Evolutionary conservation across 352 stramenopile genomes (phyloP).

Genomic region (Globisporangium paddicum): DNA sequence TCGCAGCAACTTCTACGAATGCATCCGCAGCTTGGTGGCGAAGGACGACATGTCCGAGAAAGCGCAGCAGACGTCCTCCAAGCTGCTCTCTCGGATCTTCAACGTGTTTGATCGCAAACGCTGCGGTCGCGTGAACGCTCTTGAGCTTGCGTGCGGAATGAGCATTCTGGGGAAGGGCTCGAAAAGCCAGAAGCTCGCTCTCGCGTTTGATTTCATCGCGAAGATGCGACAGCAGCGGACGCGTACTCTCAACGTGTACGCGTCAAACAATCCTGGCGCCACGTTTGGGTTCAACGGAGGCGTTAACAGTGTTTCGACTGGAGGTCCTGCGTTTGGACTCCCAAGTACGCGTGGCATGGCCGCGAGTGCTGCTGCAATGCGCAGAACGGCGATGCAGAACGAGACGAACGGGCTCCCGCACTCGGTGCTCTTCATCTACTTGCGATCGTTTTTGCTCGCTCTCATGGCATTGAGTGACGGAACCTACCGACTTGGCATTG

Average conservation of each 20-base stretch:
- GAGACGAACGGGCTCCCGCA: conserved; percentile 67
- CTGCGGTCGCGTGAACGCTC: conserved; percentile 69
- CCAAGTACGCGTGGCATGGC: conserved; percentile 42
- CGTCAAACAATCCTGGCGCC: conserved; percentile 22
- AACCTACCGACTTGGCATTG: conserved; percentile 74
- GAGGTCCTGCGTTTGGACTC: conserved; percentile 43
- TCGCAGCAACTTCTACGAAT: conserved; percentile 82
- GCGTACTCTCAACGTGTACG: conserved; percentile 67
- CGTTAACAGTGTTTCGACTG: conserved; percentile 48
- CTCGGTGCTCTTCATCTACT: conserved; percentile 82
- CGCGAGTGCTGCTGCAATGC: conserved; percentile 28
- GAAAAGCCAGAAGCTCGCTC: conserved; percentile 83
- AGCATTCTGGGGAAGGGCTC: conserved; percentile 82
- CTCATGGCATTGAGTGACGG: conserved; percentile 85
- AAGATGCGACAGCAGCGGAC: conserved; percentile 77
- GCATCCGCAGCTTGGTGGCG: conserved; percentile 75
- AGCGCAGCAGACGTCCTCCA: conserved; percentile 81
- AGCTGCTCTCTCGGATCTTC: conserved; percentile 77
- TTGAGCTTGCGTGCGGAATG: conserved; percentile 83
- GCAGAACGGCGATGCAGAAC: conserved; percentile 29
- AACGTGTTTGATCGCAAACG: conserved; percentile 86
- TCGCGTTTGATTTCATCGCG: conserved; percentile 85
- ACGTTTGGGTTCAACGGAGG: conserved; percentile 31
- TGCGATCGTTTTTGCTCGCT: conserved; percentile 78
- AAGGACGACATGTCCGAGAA: conserved; percentile 80